Percentiles rank a stretch among this genome's conserved stretches.
phyloP scores from a whole-genome alignment of 2,329 filamentous ascomycete genomes.

The Tolypocladium paradoxum region DNA sequence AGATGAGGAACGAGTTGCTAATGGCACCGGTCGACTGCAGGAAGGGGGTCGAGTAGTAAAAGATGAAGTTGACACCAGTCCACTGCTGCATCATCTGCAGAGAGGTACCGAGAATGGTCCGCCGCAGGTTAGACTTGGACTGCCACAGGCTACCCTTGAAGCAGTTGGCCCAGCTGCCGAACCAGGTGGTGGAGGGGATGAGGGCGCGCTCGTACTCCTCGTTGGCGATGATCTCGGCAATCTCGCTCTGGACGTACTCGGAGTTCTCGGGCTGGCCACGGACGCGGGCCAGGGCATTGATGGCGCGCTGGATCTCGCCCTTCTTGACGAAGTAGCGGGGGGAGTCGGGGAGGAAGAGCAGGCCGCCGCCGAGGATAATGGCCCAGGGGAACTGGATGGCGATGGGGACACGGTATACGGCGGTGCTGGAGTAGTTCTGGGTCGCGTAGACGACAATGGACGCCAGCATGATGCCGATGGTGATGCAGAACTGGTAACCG shows the following conservation, averaged over 20 bases:
- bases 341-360: slow-evolving; percentile 72
- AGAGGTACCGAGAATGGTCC: slow-evolving; percentile 60
- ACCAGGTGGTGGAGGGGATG: slow-evolving; percentile 54
- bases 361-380: slow-evolving; percentile 59
- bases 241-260: slow-evolving; percentile 65
- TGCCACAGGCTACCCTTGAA: slow-evolving; percentile 53
- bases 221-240: slow-evolving; percentile 81
- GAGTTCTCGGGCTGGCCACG: slow-evolving; percentile 66
- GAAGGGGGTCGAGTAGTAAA: slow-evolving; percentile 79
- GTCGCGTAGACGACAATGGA: slow-evolving; percentile 65
- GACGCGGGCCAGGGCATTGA: slow-evolving; percentile 51
- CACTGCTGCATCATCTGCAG: slow-evolving; percentile 75
- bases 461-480: slow-evolving; percentile 66
- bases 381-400: slow-evolving; percentile 73
- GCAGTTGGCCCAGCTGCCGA: slow-evolving; percentile 58
- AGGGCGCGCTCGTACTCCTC: slow-evolving; percentile 70
- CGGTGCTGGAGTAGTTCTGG: slow-evolving; percentile 47
- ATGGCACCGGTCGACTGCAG: slow-evolving; percentile 70
- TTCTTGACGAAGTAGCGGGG: slow-evolving; percentile 79
- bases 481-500: slow-evolving; percentile 77
- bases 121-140: slow-evolving; percentile 57
- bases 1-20: slow-evolving; percentile 68
- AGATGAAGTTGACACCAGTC: slow-evolving; percentile 91
- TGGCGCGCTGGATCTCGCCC: slow-evolving; percentile 55
- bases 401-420: slow-evolving; percentile 73